Percentiles rank a stretch among this genome's conserved stretches.
phyloP scores from a whole-genome alignment of 495 filamentous ascomycete species.

The Thermothielavioides terrestris region DNA sequence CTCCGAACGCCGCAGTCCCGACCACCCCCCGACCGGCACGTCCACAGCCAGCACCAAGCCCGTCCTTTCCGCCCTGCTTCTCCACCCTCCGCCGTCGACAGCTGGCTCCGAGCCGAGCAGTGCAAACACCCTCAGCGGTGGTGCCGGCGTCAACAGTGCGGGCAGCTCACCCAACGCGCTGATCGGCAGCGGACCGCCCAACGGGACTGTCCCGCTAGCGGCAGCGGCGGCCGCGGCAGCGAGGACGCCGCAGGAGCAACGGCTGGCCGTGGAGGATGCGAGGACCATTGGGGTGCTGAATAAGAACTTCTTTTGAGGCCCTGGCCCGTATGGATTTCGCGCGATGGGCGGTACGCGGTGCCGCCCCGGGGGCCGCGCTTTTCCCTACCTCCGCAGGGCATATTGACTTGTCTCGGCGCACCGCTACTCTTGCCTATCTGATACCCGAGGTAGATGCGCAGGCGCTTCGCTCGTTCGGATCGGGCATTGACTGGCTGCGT shows the following conservation, averaged over 20 bases:
- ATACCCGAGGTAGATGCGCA: no score
- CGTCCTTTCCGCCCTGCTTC: conserved; percentile 22
- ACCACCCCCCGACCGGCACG: neutral
- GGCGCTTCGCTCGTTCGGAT: no score
- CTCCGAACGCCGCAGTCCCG: neutral
- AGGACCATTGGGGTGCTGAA: conserved; percentile 59
- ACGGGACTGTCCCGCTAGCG: neutral
- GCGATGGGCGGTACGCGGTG: no score
- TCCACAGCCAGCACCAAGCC: neutral
- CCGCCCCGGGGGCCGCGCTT: no score
- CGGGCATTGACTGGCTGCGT: no score
- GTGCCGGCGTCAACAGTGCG: conserved; percentile 20
- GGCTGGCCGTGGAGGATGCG: conserved; percentile 48
- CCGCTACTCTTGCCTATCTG: no score
- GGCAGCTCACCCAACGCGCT: conserved; percentile 30
- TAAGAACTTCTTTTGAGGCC: conserved; percentile 32
- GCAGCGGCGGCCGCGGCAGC: neutral
- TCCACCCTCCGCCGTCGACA: conserved; percentile 24
- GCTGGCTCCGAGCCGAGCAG: conserved; percentile 30
- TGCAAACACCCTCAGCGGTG: conserved; percentile 25
- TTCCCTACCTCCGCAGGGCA: no score
- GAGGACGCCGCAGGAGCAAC: neutral
- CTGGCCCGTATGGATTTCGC: no score
- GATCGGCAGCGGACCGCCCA: conserved; percentile 16
- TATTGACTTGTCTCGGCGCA: no score